Evolutionary conservation across 805 yeast genomes (phyloP), one percentile per base, ranked within the genome.

Genomic region (Saturnispora galanensis): DNA sequence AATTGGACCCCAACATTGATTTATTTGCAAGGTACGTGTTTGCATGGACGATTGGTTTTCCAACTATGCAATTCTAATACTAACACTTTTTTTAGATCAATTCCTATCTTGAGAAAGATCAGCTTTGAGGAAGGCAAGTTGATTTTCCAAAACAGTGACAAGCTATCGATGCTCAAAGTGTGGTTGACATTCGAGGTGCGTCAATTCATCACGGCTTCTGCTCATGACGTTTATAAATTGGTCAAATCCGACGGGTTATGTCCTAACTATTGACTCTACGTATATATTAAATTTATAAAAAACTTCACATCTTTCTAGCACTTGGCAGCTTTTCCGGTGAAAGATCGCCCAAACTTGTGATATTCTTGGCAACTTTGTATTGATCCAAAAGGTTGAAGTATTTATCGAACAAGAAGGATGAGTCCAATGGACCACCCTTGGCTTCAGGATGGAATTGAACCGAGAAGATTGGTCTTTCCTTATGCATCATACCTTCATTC

Each of bases 401-500:
- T 65, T 80, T 86, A 71, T 93, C 97, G 56, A 93, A 93, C 64
- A 93, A 71, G 67, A 79, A 86, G 2, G 87, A 76, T 11, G 96
- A 84, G 66, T 93, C 99, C 57, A 84, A 74, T 47, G 99, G 99
- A 55, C 99, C 99, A 56, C 98, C 97, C 69, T 88, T 90, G 47
- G 98, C 97, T 67, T 93, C 99, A 40, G 99, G 99, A 64, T 93
- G 99, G 76, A 93, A 93, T 67, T 93, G 98, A 2, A 96, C 87
- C 33, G 96, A 86, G 69, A 90, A 93, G 45, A 90, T 84, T 42
- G 99, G 99, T 63, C 77, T 82, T 34, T 77, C 60, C 46, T 70
- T 74, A 66, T 93, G 98, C 57, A 79, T 82, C 95, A 93, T 88
- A 57, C 99, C 99, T 69, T 93, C 99, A 65, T 93, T 93, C 44